These are phyloP conservation scores for Gossypium herbaceum DNA, from an alignment of 345 rosid genomes.

Conservation along the genomic window DNA sequence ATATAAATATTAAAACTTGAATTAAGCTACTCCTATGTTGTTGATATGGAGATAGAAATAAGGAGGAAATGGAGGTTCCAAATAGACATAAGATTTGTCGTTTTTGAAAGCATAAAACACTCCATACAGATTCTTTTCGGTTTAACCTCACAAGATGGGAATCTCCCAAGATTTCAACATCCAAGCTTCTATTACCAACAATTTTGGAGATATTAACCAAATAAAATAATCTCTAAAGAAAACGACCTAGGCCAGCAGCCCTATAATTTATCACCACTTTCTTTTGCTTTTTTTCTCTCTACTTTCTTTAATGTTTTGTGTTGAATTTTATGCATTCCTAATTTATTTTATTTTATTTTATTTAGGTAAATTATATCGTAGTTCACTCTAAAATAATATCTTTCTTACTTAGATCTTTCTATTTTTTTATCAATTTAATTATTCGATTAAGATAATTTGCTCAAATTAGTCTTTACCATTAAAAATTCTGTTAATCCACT, in stretches of 20 bases:
- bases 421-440: too few species aligned
- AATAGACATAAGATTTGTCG: not conserved
- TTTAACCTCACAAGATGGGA: not conserved
- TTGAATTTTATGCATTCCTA: too few species aligned
- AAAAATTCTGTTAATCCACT: too few species aligned
- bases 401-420: too few species aligned
- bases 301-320: not conserved
- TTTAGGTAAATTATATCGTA: not conserved
- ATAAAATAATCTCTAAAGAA: not conserved
- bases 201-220: not conserved
- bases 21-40: too few species aligned
- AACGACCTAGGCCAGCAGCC: not conserved
- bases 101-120: not conserved
- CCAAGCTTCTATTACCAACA: not conserved
- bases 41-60: too few species aligned
- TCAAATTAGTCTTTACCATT: too few species aligned
- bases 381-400: too few species aligned
- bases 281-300: not conserved
- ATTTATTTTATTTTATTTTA: not conserved
- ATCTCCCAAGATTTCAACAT: conserved; percentile 7
- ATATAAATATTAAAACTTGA: too few species aligned
- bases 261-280: conserved; percentile 2
- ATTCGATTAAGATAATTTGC: too few species aligned
- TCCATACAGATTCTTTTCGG: not conserved
- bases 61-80: too few species aligned